These are phyloP conservation scores for Sequoiadendron giganteum DNA, from an alignment of 75 land plant genomes.

Conservation along the genomic window DNA sequence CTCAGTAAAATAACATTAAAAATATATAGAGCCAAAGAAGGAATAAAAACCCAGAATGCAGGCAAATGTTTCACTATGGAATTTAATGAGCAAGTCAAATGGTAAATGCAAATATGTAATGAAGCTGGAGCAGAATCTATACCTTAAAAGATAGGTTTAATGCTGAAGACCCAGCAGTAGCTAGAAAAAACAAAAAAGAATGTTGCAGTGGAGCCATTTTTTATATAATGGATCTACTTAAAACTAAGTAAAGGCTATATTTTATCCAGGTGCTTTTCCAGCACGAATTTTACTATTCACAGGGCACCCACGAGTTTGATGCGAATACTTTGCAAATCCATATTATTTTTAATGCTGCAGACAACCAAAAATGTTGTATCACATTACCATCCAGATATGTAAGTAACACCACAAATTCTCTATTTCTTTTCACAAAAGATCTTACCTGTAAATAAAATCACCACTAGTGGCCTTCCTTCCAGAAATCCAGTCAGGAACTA, in stretches of 20 bases:
- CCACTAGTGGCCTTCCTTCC: constrained; percentile 44
- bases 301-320: neutral
- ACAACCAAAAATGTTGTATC: neutral
- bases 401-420: neutral
- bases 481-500: constrained; percentile 79
- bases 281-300: neutral
- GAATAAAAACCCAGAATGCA: too few species aligned
- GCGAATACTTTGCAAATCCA: neutral
- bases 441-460: constrained; percentile 57
- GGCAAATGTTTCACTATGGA: too few species aligned
- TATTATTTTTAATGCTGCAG: constrained; percentile 7
- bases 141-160: too few species aligned
- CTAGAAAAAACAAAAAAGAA: too few species aligned
- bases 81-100: too few species aligned
- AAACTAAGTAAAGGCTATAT: neutral
- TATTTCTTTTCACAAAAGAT: neutral
- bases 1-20: too few species aligned
- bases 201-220: too few species aligned
- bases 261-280: neutral
- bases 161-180: too few species aligned
- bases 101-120: too few species aligned
- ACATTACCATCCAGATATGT: neutral
- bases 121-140: too few species aligned
- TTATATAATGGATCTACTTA: too few species aligned
- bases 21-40: too few species aligned